Base-by-base conservation (phyloP, 1,284 basidiomycete genomes). In the Thelephora terrestris region DNA sequence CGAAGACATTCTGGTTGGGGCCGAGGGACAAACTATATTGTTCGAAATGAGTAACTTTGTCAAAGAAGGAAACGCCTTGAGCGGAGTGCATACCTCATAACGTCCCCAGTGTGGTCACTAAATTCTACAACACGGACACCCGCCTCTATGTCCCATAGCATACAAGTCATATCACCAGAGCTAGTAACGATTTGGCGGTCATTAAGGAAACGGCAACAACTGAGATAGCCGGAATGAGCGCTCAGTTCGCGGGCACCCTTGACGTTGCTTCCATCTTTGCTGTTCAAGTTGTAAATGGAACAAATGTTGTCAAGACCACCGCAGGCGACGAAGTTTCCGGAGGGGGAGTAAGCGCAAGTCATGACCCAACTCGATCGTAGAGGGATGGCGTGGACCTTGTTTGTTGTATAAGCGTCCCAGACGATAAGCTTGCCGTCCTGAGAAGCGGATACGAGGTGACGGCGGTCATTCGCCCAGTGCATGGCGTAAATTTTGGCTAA, bases 371-470 rank as follows among this genome's bases (percentile, higher is more conserved):
- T 92, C 35, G 92, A 96, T 45, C 95, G 84, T 36, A 99, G 75
- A 42, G 95, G 95, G 65, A 99, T 98, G 56, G 95, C 95, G 65
- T 99, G 94, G 50, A 99, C 95, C 74, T 99, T 99, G 78, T 99
- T 98, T 53, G 93, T 96, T 7, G 95, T 97, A 71, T 98, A 98
- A 39, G 96, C 95, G 67, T 99, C 95, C 95, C 95, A 99, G 46
- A 99, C 92, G 64, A 99, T 98, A 50, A 99, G 79, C 69, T 99
- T 98, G 53, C 96, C 96, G 63, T 99, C 95, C 65, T 99, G 95
- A 4, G 95, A 98, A 21, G 96, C 95, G 10, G 95, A 98, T 39
- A 99, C 95, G 53, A 99, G 80, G 72, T 99, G 96, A 60, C 93
- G 79, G 62, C 91, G 83, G 73, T 99, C 96, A 50, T 85, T 84